Percentiles rank a stretch among this genome's conserved stretches.
These are phyloP conservation scores for Yamadazyma triangularis DNA, from an alignment of 1,139 yeast genomes.

Conservation along the genomic window DNA sequence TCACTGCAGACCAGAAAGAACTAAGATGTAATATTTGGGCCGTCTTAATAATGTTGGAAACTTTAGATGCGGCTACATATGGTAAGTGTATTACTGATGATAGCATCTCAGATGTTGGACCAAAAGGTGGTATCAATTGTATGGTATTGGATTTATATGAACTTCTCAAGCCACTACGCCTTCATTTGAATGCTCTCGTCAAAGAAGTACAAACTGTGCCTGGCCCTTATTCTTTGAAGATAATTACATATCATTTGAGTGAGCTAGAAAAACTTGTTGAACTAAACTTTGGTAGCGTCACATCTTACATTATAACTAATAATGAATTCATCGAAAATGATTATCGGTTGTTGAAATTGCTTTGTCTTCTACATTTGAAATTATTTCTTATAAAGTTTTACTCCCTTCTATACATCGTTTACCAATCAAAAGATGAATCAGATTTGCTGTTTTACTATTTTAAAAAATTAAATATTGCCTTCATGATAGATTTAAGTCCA, in stretches of 20 bases:
- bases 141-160: neutral
- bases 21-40: slow-evolving; percentile 49
- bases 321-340: neutral
- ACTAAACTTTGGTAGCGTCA: too few relatives aligned
- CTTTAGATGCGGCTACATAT: slow-evolving; percentile 8
- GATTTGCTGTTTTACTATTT: slow-evolving; percentile 22
- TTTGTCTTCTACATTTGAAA: slow-evolving; percentile 9
- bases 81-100: slow-evolving; percentile 5
- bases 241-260: too few relatives aligned
- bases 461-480: slow-evolving; percentile 16
- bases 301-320: neutral
- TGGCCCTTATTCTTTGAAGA: too few relatives aligned
- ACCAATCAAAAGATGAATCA: slow-evolving; percentile 15
- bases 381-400: slow-evolving; percentile 17
- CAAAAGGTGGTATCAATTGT: neutral
- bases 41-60: slow-evolving; percentile 8
- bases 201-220: neutral
- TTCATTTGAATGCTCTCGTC: neutral
- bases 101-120: neutral
- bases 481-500: slow-evolving; percentile 17
- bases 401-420: slow-evolving; percentile 21
- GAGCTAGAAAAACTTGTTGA: neutral
- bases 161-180: neutral
- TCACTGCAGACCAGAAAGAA: too few relatives aligned
- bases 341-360: neutral